phyloP scores from a whole-genome alignment of 371 early-diverging fungal species.

The Mortierella sp. region DNA sequence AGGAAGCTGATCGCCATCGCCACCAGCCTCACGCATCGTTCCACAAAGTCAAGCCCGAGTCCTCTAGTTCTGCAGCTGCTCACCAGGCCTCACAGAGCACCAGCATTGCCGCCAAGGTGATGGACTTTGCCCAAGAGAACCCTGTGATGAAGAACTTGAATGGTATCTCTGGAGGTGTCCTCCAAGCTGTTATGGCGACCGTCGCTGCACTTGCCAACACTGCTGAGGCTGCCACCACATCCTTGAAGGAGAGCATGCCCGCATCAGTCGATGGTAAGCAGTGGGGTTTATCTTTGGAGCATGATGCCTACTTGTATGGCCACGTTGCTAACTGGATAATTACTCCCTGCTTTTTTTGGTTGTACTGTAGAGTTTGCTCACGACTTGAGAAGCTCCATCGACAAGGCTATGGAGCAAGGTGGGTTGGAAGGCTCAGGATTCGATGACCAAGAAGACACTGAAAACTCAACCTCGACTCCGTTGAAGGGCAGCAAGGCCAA shows the following conservation, averaged over 20 bases:
- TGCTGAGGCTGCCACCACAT: not conserved
- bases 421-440: constrained; percentile 23
- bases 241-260: constrained; percentile 20
- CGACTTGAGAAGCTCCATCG: constrained; percentile 2
- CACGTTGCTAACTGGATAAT: not conserved
- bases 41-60: not conserved
- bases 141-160: constrained; percentile 23
- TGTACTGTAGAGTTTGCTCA: not conserved
- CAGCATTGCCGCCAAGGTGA: constrained; percentile 26
- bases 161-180: constrained; percentile 32
- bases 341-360: not conserved
- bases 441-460: constrained; percentile 12
- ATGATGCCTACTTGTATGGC: not conserved
- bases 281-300: not conserved
- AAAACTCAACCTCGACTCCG: no score
- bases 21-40: constrained; percentile 30
- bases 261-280: constrained; percentile 16
- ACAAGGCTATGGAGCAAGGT: constrained; percentile 13
- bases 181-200: constrained; percentile 19
- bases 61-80: no score
- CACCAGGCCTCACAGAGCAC: not conserved
- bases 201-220: constrained; percentile 14
- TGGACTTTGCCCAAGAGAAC: constrained; percentile 21
- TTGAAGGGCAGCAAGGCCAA: not conserved
- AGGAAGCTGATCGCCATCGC: constrained; percentile 36